Conservation (phyloP, 1,284 basidiomycete species). For the Coniferiporia sulphurascens region DNA sequence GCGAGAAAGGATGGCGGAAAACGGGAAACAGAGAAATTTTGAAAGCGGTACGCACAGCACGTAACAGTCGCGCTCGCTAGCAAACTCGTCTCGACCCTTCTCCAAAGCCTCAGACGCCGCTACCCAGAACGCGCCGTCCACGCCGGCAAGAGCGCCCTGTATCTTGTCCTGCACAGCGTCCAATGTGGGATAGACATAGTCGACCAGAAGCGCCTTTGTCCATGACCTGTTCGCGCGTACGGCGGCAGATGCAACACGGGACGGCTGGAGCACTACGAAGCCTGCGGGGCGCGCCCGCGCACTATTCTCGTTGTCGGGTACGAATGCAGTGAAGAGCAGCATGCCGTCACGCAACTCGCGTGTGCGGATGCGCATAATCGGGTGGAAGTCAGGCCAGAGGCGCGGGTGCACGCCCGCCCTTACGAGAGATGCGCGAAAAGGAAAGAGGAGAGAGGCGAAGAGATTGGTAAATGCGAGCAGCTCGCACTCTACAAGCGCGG, state of each 20-base stretch:
- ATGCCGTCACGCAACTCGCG: slow-evolving; percentile 3
- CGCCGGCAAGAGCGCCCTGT: not conserved
- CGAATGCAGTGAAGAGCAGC: slow-evolving; percentile 5
- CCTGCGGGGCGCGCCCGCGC: not conserved
- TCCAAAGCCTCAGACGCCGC: not conserved
- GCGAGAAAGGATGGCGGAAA: not conserved
- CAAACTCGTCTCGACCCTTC: not conserved
- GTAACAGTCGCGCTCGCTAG: slow-evolving; percentile 1
- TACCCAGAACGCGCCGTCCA: not conserved
- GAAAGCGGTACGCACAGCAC: slow-evolving; percentile 3
- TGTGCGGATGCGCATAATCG: not conserved
- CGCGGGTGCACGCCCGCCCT: slow-evolving; percentile 11
- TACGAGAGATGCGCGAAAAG: not conserved
- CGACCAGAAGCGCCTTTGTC: slow-evolving; percentile 6
- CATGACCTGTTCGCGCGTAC: not conserved
- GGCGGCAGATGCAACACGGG: not conserved
- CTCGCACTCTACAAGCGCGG: slow-evolving; percentile 8
- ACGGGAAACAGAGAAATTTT: no score
- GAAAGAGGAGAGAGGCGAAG: not conserved
- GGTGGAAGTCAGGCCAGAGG: slow-evolving; percentile 13
- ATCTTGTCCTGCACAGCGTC: slow-evolving; percentile 1
- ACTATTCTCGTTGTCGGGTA: not conserved
- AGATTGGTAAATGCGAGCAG: slow-evolving; percentile 10
- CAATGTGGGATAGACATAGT: slow-evolving; percentile 12
- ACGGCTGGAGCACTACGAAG: not conserved